Percentiles rank a stretch among this genome's conserved stretches.
Conservation (phyloP, 2,329 filamentous ascomycete species). For the Fusarium domesticum region DNA sequence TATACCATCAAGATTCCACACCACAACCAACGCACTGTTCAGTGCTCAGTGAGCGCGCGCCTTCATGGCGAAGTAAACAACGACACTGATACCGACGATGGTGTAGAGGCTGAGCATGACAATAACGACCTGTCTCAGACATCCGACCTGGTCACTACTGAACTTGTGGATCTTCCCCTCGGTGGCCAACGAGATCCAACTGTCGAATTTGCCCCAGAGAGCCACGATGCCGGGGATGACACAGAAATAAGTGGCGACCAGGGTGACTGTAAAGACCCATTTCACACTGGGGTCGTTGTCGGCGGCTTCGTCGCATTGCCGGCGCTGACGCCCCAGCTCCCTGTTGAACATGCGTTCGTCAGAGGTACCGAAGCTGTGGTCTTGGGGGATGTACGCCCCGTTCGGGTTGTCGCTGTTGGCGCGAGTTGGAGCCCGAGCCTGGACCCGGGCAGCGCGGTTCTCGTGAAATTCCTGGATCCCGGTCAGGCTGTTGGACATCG, state of each 20-base stretch:
- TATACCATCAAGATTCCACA: too few species aligned
- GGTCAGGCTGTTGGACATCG: constrained; percentile 10
- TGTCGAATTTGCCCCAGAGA: constrained; percentile 44
- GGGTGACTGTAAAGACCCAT: constrained; percentile 39
- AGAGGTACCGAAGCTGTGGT: neutral
- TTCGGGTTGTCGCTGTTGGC: neutral
- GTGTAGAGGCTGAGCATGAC: constrained; percentile 38
- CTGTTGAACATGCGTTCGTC: neutral
- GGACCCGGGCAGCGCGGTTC: constrained; percentile 16
- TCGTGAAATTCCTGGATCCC: constrained; percentile 26
- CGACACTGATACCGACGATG: too few species aligned
- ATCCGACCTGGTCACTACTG: constrained; percentile 31
- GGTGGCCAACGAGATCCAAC: constrained; percentile 48
- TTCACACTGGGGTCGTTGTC: constrained; percentile 3
- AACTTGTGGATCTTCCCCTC: constrained; percentile 43
- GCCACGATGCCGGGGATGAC: constrained; percentile 48
- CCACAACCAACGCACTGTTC: too few species aligned
- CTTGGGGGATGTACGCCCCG: neutral
- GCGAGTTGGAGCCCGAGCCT: too few species aligned
- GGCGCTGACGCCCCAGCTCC: too few species aligned
- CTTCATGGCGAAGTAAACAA: constrained; percentile 33
- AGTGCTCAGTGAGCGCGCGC: neutral
- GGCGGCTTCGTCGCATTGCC: neutral
- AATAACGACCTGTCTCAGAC: constrained; percentile 37
- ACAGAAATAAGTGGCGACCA: constrained; percentile 40